phyloP scores from a whole-genome alignment of 306 rosid species.

The Neltuma alba region DNA sequence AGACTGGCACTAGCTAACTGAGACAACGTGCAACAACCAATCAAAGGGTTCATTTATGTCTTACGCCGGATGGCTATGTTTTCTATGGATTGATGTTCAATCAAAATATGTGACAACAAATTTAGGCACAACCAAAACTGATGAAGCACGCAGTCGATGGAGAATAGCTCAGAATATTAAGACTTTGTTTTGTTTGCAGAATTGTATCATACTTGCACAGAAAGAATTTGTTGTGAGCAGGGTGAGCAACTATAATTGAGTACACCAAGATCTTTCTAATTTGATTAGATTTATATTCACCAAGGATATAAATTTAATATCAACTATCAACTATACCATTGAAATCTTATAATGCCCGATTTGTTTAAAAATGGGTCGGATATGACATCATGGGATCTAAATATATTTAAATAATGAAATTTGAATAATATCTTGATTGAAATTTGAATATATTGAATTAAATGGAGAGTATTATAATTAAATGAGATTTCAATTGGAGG shows the following conservation, averaged over 20 bases:
- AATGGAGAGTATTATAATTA: no score
- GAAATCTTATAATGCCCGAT: no score
- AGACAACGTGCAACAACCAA: neutral
- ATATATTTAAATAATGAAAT: no score
- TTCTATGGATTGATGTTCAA: neutral
- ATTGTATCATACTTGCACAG: constrained; percentile 5
- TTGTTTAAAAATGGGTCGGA: no score
- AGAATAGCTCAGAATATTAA: neutral
- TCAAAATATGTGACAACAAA: neutral
- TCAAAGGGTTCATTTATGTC: constrained; percentile 9
- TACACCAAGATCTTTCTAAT: neutral
- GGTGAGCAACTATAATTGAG: neutral
- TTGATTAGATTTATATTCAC: neutral
- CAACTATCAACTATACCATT: no score
- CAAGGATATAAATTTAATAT: neutral
- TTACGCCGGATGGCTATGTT: neutral
- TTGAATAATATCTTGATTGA: no score
- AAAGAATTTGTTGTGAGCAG: neutral
- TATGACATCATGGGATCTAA: no score
- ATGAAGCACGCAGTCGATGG: neutral
- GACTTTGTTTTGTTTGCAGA: neutral
- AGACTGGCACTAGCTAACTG: neutral
- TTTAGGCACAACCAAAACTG: neutral
- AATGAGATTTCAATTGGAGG: no score
- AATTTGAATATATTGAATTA: no score